Evolutionary conservation across 2,329 filamentous ascomycete species (phyloP), one percentile per base, ranked within the genome.

Genomic region (Penicillium sp.): DNA sequence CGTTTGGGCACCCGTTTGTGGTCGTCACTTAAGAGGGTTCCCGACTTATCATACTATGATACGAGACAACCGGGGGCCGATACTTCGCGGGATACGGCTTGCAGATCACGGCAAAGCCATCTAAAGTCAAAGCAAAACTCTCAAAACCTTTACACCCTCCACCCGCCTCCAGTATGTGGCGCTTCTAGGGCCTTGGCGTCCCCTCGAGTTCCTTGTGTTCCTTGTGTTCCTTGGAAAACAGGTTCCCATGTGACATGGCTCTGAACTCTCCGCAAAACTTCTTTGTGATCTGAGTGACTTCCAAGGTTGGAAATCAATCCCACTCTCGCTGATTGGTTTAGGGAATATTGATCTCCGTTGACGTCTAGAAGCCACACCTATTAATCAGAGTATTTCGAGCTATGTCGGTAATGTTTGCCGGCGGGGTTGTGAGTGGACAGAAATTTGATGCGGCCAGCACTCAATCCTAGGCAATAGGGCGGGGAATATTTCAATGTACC

Each of bases 101-200:
- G 50, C 29, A 53, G 39, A 53, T 53, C 50, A 27, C 50, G 29
- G 38, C 17, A 45, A 45, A 19, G 29, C 39, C 49, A 15, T n/a
- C 3, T 0, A 13, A 23, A 27, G 12, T 42, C 49, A 44, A 52
- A 43, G 21, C 27, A 33, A 7, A n/a, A 13, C 33, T 4, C 23
- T 27, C 23, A 4, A 17, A 39, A 15, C 27, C 39, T 35, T 29
- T 31, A 35, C 27, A 44, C 21, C n/a, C 27, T 19, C 38, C 6
- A n/a, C 9, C 5, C 23, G 27, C 29, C 36, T 54, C n/a, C 29
- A 19, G 35, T 33, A 4, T 17, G 53, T 55, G 47, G 39, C 47
- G 53, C 33, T 44, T 19, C 29, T 23, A 38, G 29, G 29, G 21
- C 9, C 53, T 55, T 55, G 53, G 53, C 53, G 39, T 51, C 31